These are phyloP conservation scores for Brassica rapa DNA, from an alignment of 345 rosid genomes.

Conservation along the genomic window DNA sequence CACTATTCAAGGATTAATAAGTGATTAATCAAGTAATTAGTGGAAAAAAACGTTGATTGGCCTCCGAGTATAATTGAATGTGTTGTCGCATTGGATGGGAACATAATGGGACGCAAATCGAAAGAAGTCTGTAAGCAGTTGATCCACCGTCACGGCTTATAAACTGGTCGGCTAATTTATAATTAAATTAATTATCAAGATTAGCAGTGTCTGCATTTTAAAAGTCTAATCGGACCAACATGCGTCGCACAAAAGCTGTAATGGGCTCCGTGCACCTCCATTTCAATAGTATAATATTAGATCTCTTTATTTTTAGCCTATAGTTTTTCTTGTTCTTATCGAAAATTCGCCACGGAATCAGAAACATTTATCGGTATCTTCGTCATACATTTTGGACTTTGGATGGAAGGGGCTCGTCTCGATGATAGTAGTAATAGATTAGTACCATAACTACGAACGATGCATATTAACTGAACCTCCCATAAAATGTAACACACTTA, in stretches of 20 bases:
- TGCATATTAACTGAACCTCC: conserved; percentile 21
- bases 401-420: conserved; percentile 11
- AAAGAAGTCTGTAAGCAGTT: conserved; percentile 29
- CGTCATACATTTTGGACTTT: conserved; percentile 29
- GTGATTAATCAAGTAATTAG: conserved; percentile 21
- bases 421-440: conserved; percentile 8
- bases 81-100: conserved; percentile 34
- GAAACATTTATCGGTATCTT: conserved; percentile 27
- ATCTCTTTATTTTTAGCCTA: conserved; percentile 1
- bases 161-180: conserved; percentile 35
- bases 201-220: conserved; percentile 24
- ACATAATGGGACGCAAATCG: conserved; percentile 32
- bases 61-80: conserved; percentile 25
- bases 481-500: not conserved
- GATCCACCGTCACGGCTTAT: conserved; percentile 36
- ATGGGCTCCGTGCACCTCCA: conserved; percentile 38
- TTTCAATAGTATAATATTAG: not conserved
- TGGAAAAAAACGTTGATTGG: conserved; percentile 13
- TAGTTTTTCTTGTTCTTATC: conserved; percentile 12
- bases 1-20: conserved; percentile 17
- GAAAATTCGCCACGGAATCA: conserved; percentile 25
- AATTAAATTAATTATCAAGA: conserved; percentile 15
- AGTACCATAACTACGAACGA: conserved; percentile 5
- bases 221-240: conserved; percentile 37
- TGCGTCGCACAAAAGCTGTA: conserved; percentile 38